Percentiles rank a stretch among this genome's conserved stretches.
phyloP scores from a whole-genome alignment of 1,139 yeast genomes.

The Insectozyma bohioensis region DNA sequence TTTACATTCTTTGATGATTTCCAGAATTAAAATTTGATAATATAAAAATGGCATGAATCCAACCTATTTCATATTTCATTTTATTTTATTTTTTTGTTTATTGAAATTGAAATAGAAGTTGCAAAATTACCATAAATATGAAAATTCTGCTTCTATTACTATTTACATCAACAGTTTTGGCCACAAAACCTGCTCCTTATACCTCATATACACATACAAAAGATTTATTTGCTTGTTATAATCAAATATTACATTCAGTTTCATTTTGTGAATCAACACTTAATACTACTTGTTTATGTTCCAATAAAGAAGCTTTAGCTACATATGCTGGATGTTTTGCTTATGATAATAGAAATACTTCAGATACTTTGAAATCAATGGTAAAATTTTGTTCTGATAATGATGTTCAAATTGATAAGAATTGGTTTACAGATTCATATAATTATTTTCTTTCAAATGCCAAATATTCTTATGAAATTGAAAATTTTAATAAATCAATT shows the following conservation, averaged over 20 bases:
- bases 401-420: conserved; percentile 14
- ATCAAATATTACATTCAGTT: conserved; percentile 15
- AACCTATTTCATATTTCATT: too few relatives aligned
- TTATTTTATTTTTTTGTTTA: too few relatives aligned
- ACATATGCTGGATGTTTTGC: conserved; percentile 19
- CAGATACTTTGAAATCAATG: not conserved
- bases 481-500: conserved; percentile 21
- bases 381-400: conserved; percentile 4
- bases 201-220: conserved; percentile 11
- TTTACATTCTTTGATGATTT: too few relatives aligned
- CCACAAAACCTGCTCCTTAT: conserved; percentile 13
- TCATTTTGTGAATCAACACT: conserved; percentile 14
- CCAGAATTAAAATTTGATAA: too few relatives aligned
- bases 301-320: conserved; percentile 14
- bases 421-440: conserved; percentile 19
- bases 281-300: conserved; percentile 14
- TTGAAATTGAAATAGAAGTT: too few relatives aligned
- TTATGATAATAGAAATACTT: conserved; percentile 6
- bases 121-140: too few relatives aligned
- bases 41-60: too few relatives aligned
- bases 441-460: conserved; percentile 20
- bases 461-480: conserved; percentile 19
- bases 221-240: conserved; percentile 20
- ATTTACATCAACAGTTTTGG: conserved; percentile 1
- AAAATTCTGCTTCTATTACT: too few relatives aligned